These are phyloP conservation scores for Pseudogymnoascus sp. DNA, from an alignment of 2,329 filamentous ascomycete species.

Conservation along the genomic window DNA sequence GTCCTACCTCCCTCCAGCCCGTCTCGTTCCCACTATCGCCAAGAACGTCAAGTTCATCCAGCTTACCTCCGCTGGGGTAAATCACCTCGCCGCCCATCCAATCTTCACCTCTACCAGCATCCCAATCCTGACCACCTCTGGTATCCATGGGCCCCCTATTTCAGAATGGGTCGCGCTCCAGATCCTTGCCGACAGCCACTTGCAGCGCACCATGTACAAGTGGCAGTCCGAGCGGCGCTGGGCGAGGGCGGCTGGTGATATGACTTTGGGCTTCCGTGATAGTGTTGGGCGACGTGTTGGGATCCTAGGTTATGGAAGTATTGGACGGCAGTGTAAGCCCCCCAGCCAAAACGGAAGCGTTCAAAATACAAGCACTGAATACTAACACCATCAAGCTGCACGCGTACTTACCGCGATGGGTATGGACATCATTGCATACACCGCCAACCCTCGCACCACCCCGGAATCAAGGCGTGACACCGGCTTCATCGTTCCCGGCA, in stretches of 20 bases:
- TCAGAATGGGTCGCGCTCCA: slow-evolving; percentile 60
- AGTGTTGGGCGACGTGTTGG: slow-evolving; percentile 50
- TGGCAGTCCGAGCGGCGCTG: slow-evolving; percentile 49
- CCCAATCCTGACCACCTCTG: slow-evolving; percentile 28
- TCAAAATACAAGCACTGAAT: not conserved
- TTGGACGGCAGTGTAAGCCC: slow-evolving; percentile 33
- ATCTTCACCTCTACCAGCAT: slow-evolving; percentile 30
- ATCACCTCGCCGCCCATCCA: slow-evolving; percentile 22
- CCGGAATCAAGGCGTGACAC: slow-evolving; percentile 47
- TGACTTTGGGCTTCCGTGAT: slow-evolving; percentile 35
- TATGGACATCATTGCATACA: slow-evolving; percentile 57
- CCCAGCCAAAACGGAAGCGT: not conserved
- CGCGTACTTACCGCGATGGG: slow-evolving; percentile 48
- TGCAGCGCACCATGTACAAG: slow-evolving; percentile 45
- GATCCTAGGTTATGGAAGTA: slow-evolving; percentile 34
- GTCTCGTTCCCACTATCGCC: slow-evolving; percentile 15
- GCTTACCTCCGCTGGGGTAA: slow-evolving; percentile 28
- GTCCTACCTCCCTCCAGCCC: slow-evolving; percentile 20
- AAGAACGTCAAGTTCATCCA: slow-evolving; percentile 31
- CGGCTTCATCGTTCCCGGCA: slow-evolving; percentile 57
- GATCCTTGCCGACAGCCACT: slow-evolving; percentile 47
- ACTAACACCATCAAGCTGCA: slow-evolving; percentile 33
- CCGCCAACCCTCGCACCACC: slow-evolving; percentile 50
- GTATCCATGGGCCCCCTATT: slow-evolving; percentile 46
- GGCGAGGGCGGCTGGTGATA: slow-evolving; percentile 28